Evolutionary conservation across 2,329 filamentous ascomycete genomes (phyloP), one percentile per base, ranked within the genome.

Genomic region (Sporothrix curviconia): DNA sequence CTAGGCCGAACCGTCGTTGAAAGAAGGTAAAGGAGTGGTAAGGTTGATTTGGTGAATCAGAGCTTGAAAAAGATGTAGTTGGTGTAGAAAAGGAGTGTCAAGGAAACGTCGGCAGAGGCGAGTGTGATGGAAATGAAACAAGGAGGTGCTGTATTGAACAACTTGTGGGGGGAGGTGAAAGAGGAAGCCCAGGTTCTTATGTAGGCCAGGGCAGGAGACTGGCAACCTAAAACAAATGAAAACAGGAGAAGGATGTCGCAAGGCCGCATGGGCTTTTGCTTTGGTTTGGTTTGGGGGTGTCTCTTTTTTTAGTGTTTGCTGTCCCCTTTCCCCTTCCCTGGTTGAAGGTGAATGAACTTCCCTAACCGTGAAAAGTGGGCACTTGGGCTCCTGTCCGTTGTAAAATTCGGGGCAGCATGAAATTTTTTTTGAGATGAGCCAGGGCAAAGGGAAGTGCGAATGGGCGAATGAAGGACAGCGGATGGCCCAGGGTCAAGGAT

Each of bases 191-290:
- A 60, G 63, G 60, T 63, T 64, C 63, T 64, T 64, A 65, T 64
- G 62, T 64, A 64, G 58, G 64, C 64, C 63, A 63, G 61, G 61
- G 65, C 57, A 65, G 58, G 63, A 64, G n/a, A n/a, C n/a, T 69
- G 66, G 65, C 66, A 69, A 66, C 64, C 61, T 67, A 64, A 66
- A 62, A 53, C 52, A 63, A 63, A 65, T 63, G 64, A 67, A 66
- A 66, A 66, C 57, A 61, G 60, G 60, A 62, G 57, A 62, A 56
- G 28, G 43, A 32, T 50, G 58, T 59, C 50, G 55, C 55, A 58
- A 37, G 22, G 36, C 56, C 50, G 52, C 56, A 56, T 46, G 46
- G 36, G 42, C 59, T 40, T 43, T 32, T 60, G 7, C 39, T 37
- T 30, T 22, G 24, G 12, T 34, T 51, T 44, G 40, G 47, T 40